phyloP scores from a whole-genome alignment of 345 rosid genomes.

The Bruguiera gymnorhiza region DNA sequence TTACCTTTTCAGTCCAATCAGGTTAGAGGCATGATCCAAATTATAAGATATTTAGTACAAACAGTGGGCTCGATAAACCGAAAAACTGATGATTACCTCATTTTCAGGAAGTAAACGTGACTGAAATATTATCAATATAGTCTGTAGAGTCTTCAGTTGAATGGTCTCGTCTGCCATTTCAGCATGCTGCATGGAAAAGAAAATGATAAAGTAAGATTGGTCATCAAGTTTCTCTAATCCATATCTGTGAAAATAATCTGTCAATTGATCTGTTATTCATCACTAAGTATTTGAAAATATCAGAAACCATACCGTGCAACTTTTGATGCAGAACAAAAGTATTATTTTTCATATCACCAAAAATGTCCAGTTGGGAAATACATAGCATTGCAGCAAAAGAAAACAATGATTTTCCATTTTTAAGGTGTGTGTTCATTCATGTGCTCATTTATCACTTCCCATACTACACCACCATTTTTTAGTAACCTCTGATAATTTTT shows the following conservation, averaged over 20 bases:
- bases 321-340: neutral
- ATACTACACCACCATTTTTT: too few relatives aligned
- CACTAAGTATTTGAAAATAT: neutral
- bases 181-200: slow-evolving; percentile 66
- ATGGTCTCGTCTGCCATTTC: slow-evolving; percentile 92
- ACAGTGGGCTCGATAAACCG: slow-evolving; percentile 14
- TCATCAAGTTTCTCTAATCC: neutral
- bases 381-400: neutral
- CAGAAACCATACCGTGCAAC: neutral
- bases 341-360: neutral
- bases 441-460: too few relatives aligned
- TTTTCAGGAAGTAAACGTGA: slow-evolving; percentile 85
- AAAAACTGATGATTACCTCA: slow-evolving; percentile 49
- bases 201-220: slow-evolving; percentile 16
- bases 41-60: slow-evolving; percentile 12
- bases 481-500: too few relatives aligned
- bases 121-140: slow-evolving; percentile 87
- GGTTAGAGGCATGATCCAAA: slow-evolving; percentile 5
- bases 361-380: neutral
- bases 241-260: too few relatives aligned
- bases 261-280: neutral
- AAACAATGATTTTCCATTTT: too few relatives aligned
- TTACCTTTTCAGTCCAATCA: neutral
- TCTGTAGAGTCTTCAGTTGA: slow-evolving; percentile 91
- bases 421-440: too few relatives aligned